Percentiles rank a stretch among this genome's conserved stretches.
These are phyloP conservation scores for Apophysomyces variabilis DNA, from an alignment of 371 early-diverging fungal genomes.

Conservation along the genomic window DNA sequence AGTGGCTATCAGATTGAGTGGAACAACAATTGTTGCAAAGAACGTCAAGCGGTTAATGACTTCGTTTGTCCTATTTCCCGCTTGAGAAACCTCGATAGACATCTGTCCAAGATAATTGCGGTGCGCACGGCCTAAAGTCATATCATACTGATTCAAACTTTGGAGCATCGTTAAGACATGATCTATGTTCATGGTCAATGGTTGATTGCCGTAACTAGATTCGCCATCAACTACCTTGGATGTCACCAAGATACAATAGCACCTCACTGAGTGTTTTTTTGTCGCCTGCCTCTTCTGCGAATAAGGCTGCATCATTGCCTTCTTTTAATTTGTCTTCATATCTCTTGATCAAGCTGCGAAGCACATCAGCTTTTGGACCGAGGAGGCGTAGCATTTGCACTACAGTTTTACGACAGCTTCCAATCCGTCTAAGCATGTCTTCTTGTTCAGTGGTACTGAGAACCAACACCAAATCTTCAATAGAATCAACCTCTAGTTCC, in stretches of 20 bases:
- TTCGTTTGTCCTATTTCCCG: slow-evolving; percentile 91
- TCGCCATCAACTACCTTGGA: slow-evolving; percentile 63
- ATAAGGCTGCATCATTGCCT: slow-evolving; percentile 32
- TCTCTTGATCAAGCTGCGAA: slow-evolving; percentile 70
- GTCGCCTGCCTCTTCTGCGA: slow-evolving; percentile 27
- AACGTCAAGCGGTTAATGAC: slow-evolving; percentile 92
- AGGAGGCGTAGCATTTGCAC: slow-evolving; percentile 79
- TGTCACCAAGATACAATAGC: slow-evolving; percentile 85
- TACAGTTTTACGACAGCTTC: slow-evolving; percentile 82
- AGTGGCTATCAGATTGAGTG: slow-evolving; percentile 86
- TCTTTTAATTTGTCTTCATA: slow-evolving; percentile 60
- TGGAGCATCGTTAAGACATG: slow-evolving; percentile 95
- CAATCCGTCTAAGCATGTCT: slow-evolving; percentile 90
- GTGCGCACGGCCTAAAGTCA: slow-evolving; percentile 88
- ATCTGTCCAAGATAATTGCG: slow-evolving; percentile 96
- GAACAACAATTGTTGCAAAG: slow-evolving; percentile 88
- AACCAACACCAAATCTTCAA: slow-evolving; percentile 89
- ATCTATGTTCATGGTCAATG: slow-evolving; percentile 50
- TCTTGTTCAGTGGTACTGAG: slow-evolving; percentile 74
- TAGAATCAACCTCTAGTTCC: slow-evolving; percentile 88
- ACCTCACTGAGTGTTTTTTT: slow-evolving; percentile 54
- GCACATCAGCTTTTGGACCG: slow-evolving; percentile 82
- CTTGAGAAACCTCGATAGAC: slow-evolving; percentile 93
- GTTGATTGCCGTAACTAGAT: background rate
- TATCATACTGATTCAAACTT: slow-evolving; percentile 89